Base-by-base conservation (phyloP, 768 basidiomycete species). In the Podaxis rugospora region DNA sequence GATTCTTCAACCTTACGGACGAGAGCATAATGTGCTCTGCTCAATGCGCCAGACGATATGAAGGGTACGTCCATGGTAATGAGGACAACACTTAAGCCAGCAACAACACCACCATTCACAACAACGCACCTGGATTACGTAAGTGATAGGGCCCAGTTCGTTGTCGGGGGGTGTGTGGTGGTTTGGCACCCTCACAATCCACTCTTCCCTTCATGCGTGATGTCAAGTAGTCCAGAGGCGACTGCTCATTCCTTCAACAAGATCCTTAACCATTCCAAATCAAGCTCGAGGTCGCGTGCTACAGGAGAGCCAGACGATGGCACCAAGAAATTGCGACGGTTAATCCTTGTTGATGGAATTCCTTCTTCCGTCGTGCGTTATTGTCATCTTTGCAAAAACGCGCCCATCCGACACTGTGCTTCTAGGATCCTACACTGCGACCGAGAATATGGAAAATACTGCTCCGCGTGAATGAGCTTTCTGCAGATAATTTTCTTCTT, bases 391-490 rank as follows among this genome's bases (percentile, higher is more conserved):
- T 16, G 44, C 25, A 3, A 28, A 25, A 37, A 27, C 25, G 7
- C 21, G 14, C 13, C 28, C 21, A 27, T 54, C 27, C 55, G 46
- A 64, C 54, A 28, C 40, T 51, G 11, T 13, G 11, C 25, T 50
- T 37, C 39, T 57, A 92, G 93, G 93, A 93, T 64, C 76, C 88
- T 13, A 88, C 88, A n/a, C 76, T 95, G n/a, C 83, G 93, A 14
- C 91, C 93, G 21, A 82, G 90, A 54, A 89, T 93, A 78, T 98
- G 96, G 96, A 97, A 96, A 74, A 89, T 98, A 57, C 82, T 98
- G 44, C 78, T 98, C 25, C 85, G 88, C 46, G 87, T 97, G 0
- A 86, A 88, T 59, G 87, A 89, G 18, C 68, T 97, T 5, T 83
- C 90, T n/a, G 82, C 89, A 2, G 85, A 89, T 53, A 84, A 79